Conservation (phyloP, 108 stramenopile genomes). For the Nitzschia palea region DNA sequence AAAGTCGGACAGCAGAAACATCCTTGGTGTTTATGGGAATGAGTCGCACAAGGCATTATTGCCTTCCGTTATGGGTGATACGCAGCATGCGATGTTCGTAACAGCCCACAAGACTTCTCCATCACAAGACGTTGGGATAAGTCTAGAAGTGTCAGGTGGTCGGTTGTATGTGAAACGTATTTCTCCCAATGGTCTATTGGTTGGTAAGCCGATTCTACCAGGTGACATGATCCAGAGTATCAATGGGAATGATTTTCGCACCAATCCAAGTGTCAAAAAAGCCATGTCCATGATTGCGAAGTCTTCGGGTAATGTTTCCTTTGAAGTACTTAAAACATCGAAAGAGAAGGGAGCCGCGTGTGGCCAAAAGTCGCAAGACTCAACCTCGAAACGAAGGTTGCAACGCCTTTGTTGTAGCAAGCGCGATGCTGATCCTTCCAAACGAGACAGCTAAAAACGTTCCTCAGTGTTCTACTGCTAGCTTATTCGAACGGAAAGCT, state of each 20-base stretch:
- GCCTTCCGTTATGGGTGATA: background rate
- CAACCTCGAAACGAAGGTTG: no score
- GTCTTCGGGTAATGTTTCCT: background rate
- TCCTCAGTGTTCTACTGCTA: no score
- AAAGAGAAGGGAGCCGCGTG: no score
- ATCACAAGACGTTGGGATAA: constrained; percentile 21
- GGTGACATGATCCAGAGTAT: constrained; percentile 29
- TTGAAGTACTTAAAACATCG: constrained; percentile 14
- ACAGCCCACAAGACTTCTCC: constrained; percentile 8
- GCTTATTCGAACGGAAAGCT: no score
- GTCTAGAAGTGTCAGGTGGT: background rate
- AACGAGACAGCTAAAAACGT: no score
- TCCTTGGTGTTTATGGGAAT: background rate
- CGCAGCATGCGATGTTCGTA: background rate
- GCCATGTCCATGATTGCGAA: constrained; percentile 1
- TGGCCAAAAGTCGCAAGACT: no score
- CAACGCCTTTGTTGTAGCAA: no score
- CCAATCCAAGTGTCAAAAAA: constrained; percentile 17
- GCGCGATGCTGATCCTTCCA: no score
- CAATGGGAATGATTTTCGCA: constrained; percentile 10
- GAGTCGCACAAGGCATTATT: background rate
- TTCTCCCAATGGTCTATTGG: constrained; percentile 14
- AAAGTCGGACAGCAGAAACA: background rate
- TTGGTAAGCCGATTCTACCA: constrained; percentile 9
- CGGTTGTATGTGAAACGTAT: constrained; percentile 14